A percentile compares a stretch with the other conserved stretches of the same genome.
Evolutionary conservation across 768 basidiomycete species (phyloP).

Genomic region (Boletellus ananiceps): DNA sequence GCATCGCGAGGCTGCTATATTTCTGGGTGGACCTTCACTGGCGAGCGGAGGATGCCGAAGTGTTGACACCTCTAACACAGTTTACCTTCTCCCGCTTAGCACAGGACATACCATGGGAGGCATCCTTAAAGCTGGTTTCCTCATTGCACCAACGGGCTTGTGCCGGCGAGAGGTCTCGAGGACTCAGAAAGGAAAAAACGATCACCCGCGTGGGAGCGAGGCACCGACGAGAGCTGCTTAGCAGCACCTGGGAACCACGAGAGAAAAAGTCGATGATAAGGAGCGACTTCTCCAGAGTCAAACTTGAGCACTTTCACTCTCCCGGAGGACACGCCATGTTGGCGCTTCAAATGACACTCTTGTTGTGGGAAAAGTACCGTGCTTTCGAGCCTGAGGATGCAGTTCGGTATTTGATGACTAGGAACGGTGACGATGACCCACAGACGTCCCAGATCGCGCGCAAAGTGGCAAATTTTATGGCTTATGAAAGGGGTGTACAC

Average conservation of each 20-base stretch:
- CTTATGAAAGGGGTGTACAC: constrained; percentile 35
- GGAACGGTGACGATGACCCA: constrained; percentile 24
- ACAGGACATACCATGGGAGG: constrained; percentile 25
- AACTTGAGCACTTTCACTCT: constrained; percentile 34
- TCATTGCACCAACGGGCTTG: constrained; percentile 29
- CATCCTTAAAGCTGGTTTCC: constrained; percentile 26
- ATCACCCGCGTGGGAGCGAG: constrained; percentile 21
- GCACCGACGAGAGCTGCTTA: constrained; percentile 15
- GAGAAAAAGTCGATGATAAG: constrained; percentile 28
- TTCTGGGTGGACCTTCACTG: constrained; percentile 74
- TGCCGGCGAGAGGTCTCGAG: constrained; percentile 19
- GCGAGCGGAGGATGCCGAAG: constrained; percentile 45
- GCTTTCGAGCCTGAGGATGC: constrained; percentile 42
- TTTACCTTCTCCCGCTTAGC: constrained; percentile 32
- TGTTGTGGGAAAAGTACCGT: constrained; percentile 35
- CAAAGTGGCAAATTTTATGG: constrained; percentile 29
- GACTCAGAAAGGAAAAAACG: constrained; percentile 25
- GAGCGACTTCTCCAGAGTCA: constrained; percentile 23
- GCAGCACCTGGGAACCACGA: constrained; percentile 24
- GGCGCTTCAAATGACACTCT: constrained; percentile 42
- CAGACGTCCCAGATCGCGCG: constrained; percentile 28
- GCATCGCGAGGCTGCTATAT: constrained; percentile 57
- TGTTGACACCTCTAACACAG: constrained; percentile 28
- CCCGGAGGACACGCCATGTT: constrained; percentile 39
- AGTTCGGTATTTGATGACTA: constrained; percentile 36